These are phyloP conservation scores for Nymphaea thermarum DNA, from an alignment of 164 flowering plant genomes.

Conservation along the genomic window DNA sequence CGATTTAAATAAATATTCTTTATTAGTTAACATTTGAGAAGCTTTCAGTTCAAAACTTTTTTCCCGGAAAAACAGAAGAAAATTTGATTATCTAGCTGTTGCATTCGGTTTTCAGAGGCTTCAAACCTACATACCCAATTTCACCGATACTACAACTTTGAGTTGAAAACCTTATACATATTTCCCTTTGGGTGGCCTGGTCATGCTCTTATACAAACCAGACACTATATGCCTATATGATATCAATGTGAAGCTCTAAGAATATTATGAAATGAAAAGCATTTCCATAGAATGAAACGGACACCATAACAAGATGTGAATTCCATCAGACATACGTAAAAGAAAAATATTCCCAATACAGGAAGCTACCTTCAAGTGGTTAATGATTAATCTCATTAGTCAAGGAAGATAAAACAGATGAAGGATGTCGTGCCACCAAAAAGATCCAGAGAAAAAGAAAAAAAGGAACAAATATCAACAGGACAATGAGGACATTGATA, in stretches of 20 bases:
- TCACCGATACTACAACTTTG: background rate
- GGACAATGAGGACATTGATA: constrained; percentile 13
- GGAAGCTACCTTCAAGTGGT: background rate
- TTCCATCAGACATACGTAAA: too few relatives aligned
- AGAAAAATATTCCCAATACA: too few relatives aligned
- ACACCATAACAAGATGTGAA: background rate
- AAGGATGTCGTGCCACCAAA: background rate
- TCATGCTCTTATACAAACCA: background rate
- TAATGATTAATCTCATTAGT: background rate
- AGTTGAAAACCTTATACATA: background rate
- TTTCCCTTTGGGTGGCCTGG: background rate
- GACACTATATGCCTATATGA: background rate
- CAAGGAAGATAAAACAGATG: background rate
- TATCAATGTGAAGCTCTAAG: background rate
- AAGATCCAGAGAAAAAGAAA: background rate
- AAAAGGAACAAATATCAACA: background rate
- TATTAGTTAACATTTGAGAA: too few relatives aligned
- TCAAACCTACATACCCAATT: background rate
- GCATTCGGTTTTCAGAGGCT: background rate
- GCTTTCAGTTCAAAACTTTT: too few relatives aligned
- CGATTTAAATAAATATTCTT: too few relatives aligned
- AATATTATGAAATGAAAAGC: background rate
- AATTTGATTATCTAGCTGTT: too few relatives aligned
- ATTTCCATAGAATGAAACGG: background rate
- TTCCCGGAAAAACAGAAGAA: too few relatives aligned